Conservation (phyloP, 176 grass and related monocot species). For the Bothriochloa decipiens region DNA sequence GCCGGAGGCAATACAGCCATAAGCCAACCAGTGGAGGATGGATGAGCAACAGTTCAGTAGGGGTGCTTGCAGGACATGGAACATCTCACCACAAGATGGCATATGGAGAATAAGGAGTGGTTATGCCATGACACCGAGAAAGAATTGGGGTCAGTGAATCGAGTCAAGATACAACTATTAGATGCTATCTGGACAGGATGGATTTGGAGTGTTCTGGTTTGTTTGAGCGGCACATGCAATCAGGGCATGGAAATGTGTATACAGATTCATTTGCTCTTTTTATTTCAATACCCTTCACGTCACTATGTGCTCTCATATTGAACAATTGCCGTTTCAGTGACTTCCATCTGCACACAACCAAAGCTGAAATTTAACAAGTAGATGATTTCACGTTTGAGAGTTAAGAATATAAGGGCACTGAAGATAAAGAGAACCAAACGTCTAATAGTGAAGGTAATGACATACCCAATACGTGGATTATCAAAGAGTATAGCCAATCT, state of each 20-base stretch:
- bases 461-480: conserved; percentile 86
- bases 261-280: conserved; percentile 94
- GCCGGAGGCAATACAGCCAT: conserved; percentile 33
- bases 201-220: conserved; percentile 64
- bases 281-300: conserved; percentile 85
- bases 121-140: conserved; percentile 37
- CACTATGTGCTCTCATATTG: conserved; percentile 82
- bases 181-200: conserved; percentile 62
- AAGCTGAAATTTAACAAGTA: conserved; percentile 21
- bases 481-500: conserved; percentile 91
- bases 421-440: conserved; percentile 13
- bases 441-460: conserved; percentile 1
- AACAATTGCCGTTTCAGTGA: conserved; percentile 79
- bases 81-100: conserved; percentile 53
- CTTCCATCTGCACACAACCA: conserved; percentile 78
- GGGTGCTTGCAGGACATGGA: conserved; percentile 30
- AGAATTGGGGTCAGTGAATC: conserved; percentile 54
- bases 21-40: conserved; percentile 13
- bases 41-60: conserved; percentile 34
- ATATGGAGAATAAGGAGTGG: conserved; percentile 75
- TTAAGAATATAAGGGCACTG: neutral
- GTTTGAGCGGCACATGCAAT: conserved; percentile 85
- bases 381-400: conserved; percentile 22
- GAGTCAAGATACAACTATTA: conserved; percentile 38
- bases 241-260: conserved; percentile 84